These are phyloP conservation scores for Saccharomyces mikatae DNA, from an alignment of 805 yeast species.

Conservation along the genomic window DNA sequence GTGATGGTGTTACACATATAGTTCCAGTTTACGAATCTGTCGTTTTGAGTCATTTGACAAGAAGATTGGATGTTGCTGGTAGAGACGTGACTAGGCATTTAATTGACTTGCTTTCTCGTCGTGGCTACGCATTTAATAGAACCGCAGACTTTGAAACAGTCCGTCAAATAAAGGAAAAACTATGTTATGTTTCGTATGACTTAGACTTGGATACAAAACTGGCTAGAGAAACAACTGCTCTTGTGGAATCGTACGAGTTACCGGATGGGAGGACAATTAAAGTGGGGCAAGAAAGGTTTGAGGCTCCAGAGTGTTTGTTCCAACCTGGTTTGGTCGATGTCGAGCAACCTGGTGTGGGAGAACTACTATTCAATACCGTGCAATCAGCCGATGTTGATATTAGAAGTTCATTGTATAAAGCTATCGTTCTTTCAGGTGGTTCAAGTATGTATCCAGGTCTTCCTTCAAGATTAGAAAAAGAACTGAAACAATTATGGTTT, in stretches of 20 bases:
- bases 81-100: slow-evolving; percentile 96
- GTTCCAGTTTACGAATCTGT: slow-evolving; percentile 97
- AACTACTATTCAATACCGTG: slow-evolving; percentile 80
- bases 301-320: slow-evolving; percentile 63
- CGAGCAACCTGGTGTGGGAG: slow-evolving; percentile 96
- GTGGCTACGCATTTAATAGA: slow-evolving; percentile 97
- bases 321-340: slow-evolving; percentile 93
- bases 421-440: slow-evolving; percentile 94
- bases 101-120: slow-evolving; percentile 81
- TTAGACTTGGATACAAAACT: slow-evolving; percentile 79
- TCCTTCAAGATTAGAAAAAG: slow-evolving; percentile 92
- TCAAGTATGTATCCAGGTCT: slow-evolving; percentile 98
- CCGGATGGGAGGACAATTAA: slow-evolving; percentile 95
- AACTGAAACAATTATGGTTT: slow-evolving; percentile 92
- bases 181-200: slow-evolving; percentile 92
- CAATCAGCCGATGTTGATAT: slow-evolving; percentile 94
- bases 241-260: slow-evolving; percentile 84
- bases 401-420: slow-evolving; percentile 78
- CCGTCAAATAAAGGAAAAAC: slow-evolving; percentile 92
- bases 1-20: slow-evolving; percentile 84
- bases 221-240: slow-evolving; percentile 89
- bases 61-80: slow-evolving; percentile 93
- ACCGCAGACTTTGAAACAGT: slow-evolving; percentile 98
- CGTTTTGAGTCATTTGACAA: slow-evolving; percentile 88
- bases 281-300: slow-evolving; percentile 92